Conservation (phyloP, 2,329 filamentous ascomycete species). For the Ophioceras dolichostomum region DNA sequence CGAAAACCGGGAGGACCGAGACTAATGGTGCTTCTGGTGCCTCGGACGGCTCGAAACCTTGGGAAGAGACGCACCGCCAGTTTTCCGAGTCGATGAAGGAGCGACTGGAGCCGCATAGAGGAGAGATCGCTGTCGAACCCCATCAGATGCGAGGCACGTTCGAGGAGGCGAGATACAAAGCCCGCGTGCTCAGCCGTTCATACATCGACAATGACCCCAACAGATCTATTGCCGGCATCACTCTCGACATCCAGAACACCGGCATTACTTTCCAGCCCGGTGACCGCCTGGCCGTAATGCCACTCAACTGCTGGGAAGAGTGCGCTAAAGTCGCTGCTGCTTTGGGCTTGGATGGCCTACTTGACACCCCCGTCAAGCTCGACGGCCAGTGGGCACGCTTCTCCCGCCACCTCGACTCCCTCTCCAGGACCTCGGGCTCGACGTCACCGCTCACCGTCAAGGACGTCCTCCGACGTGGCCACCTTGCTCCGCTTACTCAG, state of each 20-base stretch:
- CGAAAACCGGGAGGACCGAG: constrained; percentile 38
- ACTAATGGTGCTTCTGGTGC: constrained; percentile 38
- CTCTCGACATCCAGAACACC: constrained; percentile 37
- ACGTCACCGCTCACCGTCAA: constrained; percentile 26
- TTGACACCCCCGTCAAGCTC: constrained; percentile 27
- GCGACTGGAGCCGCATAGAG: constrained; percentile 34
- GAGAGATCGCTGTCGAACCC: constrained; percentile 31
- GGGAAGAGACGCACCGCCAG: constrained; percentile 36
- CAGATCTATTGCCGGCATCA: constrained; percentile 34
- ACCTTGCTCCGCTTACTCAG: constrained; percentile 38
- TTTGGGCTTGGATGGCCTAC: constrained; percentile 31
- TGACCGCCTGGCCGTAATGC: constrained; percentile 41
- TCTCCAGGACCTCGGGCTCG: constrained; percentile 13
- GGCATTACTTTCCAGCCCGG: constrained; percentile 41
- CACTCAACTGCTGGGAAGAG: constrained; percentile 40
- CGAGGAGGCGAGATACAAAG: constrained; percentile 38
- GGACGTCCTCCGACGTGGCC: constrained; percentile 36
- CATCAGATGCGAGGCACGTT: constrained; percentile 42
- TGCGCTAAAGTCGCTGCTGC: constrained; percentile 40
- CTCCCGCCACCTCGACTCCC: constrained; percentile 28
- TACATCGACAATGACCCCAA: constrained; percentile 32
- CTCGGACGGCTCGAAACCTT: constrained; percentile 27
- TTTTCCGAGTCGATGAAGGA: constrained; percentile 43
- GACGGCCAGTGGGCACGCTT: constrained; percentile 31
- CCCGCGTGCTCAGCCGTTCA: constrained; percentile 28